These are phyloP conservation scores for Hemileccinum rubropunctum DNA, from an alignment of 768 basidiomycete genomes.

Conservation along the genomic window DNA sequence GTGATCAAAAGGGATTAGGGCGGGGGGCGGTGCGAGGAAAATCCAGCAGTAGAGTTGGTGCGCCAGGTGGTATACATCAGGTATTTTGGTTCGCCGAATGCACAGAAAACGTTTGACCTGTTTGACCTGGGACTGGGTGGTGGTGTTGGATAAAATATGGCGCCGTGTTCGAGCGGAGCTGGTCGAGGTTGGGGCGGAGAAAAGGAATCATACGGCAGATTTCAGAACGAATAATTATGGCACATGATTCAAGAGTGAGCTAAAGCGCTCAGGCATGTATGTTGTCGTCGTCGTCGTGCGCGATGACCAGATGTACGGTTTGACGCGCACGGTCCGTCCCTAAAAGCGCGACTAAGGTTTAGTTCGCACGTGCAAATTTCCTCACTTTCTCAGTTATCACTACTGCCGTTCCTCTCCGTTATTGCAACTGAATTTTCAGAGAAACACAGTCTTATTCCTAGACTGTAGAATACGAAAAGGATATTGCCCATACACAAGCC, in stretches of 20 bases:
- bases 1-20: not conserved
- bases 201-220: constrained; percentile 25
- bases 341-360: constrained; percentile 29
- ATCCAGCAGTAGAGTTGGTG: not conserved
- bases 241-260: constrained; percentile 7
- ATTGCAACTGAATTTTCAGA: constrained; percentile 10
- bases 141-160: no score
- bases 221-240: constrained; percentile 26
- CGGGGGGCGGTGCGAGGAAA: constrained; percentile 4
- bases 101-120: not conserved
- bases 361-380: constrained; percentile 33
- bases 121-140: no score
- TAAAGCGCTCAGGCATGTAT: not conserved
- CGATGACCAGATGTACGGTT: constrained; percentile 10
- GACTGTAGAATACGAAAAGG: constrained; percentile 11
- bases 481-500: constrained; percentile 7
- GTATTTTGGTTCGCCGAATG: not conserved
- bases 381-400: constrained; percentile 29
- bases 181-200: constrained; percentile 34
- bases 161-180: constrained; percentile 36
- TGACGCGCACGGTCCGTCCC: constrained; percentile 27
- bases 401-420: constrained; percentile 11
- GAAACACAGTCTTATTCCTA: constrained; percentile 3
- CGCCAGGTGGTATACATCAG: not conserved
- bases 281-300: constrained; percentile 17